Evolutionary conservation across 1,284 basidiomycete genomes (phyloP).

Genomic region (Pascua sp.): DNA sequence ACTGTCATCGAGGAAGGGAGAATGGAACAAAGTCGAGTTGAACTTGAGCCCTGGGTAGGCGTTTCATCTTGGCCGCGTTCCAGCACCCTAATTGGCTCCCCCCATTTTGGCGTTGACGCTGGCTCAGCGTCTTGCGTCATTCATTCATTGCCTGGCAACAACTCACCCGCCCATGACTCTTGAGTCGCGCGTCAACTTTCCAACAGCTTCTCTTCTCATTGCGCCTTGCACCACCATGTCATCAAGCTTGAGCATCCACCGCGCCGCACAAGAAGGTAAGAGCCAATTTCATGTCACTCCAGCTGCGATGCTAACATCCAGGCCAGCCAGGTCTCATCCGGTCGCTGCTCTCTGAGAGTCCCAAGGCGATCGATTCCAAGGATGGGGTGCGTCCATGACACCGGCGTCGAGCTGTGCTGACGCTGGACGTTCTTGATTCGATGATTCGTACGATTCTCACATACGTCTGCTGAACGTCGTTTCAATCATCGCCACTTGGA

Average conservation of each 20-base stretch:
- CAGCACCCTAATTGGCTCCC: too few species aligned
- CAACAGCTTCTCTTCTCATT: too few species aligned
- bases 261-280: conserved; percentile 49
- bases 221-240: conserved; percentile 6
- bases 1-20: too few species aligned
- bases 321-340: conserved; percentile 73
- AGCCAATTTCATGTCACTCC: background rate
- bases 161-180: background rate
- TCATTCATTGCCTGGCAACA: background rate
- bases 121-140: conserved; percentile 1
- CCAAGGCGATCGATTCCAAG: conserved; percentile 62
- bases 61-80: too few species aligned
- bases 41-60: too few species aligned
- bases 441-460: background rate
- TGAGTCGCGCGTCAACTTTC: too few species aligned
- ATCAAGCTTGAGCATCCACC: conserved; percentile 41
- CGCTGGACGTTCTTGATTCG: background rate
- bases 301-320: conserved; percentile 36
- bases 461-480: background rate
- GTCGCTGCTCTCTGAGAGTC: conserved; percentile 65
- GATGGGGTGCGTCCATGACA: conserved; percentile 60
- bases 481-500: background rate
- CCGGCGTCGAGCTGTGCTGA: too few species aligned
- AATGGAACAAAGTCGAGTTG: too few species aligned
- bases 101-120: background rate